phyloP scores from a whole-genome alignment of 1,284 basidiomycete genomes.

The Ceratobasidium sp. region DNA sequence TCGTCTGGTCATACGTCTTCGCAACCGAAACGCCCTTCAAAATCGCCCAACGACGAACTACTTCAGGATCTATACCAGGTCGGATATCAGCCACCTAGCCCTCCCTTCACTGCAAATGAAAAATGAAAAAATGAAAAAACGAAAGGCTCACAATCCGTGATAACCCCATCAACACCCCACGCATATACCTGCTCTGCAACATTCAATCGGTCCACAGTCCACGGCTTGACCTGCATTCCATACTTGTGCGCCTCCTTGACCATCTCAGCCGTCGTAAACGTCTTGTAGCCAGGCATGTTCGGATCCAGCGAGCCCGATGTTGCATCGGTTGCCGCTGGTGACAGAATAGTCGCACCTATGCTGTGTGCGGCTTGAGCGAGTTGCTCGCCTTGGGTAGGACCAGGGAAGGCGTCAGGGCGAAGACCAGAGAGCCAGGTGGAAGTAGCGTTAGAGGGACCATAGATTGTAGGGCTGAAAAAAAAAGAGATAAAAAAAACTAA shows the following conservation, averaged over 20 bases:
- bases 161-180: constrained; percentile 77
- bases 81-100: too few relatives aligned
- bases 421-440: constrained; percentile 76
- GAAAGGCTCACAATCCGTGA: constrained; percentile 68
- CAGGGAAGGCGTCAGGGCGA: constrained; percentile 69
- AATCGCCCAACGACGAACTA: constrained; percentile 67
- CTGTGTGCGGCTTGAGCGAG: constrained; percentile 76
- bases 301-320: constrained; percentile 63
- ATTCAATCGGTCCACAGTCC: constrained; percentile 75
- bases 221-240: constrained; percentile 75
- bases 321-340: constrained; percentile 66
- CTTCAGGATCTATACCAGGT: constrained; percentile 62
- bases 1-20: constrained; percentile 68
- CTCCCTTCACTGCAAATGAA: too few relatives aligned
- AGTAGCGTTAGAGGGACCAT: constrained; percentile 47
- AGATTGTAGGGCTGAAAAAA: constrained; percentile 26
- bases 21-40: constrained; percentile 66
- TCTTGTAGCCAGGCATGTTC: constrained; percentile 62
- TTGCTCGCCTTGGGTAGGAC: constrained; percentile 66
- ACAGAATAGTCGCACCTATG: constrained; percentile 76
- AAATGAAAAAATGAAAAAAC: background rate
- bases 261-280: constrained; percentile 77
- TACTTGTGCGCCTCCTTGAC: constrained; percentile 73
- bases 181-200: constrained; percentile 70
- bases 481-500: background rate